Evolutionary conservation across 176 grass and related monocot species (phyloP).

Genomic region (Musa schizocarpa): DNA sequence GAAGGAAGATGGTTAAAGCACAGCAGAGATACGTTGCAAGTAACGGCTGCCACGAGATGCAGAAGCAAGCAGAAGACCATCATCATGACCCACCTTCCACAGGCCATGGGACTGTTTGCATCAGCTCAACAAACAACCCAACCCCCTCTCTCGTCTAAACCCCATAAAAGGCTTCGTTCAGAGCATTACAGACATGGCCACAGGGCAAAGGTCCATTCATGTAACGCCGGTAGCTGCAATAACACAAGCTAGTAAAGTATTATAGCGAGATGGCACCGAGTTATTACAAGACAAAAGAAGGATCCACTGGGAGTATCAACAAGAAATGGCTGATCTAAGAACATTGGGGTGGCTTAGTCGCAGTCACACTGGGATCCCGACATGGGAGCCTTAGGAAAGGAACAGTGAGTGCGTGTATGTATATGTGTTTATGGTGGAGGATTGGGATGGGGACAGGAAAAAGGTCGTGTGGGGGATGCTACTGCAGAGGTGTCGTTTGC

Average conservation of each 20-base stretch:
- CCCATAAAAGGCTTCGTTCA: neutral
- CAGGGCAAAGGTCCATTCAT: neutral
- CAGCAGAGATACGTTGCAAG: too few species aligned
- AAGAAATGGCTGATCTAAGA: neutral
- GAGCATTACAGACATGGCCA: neutral
- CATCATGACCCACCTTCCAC: neutral
- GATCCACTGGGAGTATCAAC: neutral
- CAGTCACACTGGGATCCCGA: slow-evolving; percentile 19
- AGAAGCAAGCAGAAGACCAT: neutral
- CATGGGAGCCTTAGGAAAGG: slow-evolving; percentile 26
- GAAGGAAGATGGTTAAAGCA: neutral
- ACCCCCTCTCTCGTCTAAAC: too few species aligned
- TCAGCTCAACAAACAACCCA: too few species aligned
- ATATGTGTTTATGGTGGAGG: neutral
- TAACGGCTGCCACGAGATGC: neutral
- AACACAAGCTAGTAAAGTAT: too few species aligned
- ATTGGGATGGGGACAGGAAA: slow-evolving; percentile 1
- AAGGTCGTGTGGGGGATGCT: slow-evolving; percentile 18
- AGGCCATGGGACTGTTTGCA: neutral
- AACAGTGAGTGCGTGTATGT: neutral
- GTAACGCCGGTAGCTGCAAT: too few species aligned
- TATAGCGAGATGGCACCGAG: neutral
- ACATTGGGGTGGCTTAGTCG: slow-evolving; percentile 21
- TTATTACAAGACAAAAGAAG: slow-evolving; percentile 5
- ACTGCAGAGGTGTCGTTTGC: slow-evolving; percentile 20